phyloP scores from a whole-genome alignment of 345 rosid genomes.

The Populus nigra region DNA sequence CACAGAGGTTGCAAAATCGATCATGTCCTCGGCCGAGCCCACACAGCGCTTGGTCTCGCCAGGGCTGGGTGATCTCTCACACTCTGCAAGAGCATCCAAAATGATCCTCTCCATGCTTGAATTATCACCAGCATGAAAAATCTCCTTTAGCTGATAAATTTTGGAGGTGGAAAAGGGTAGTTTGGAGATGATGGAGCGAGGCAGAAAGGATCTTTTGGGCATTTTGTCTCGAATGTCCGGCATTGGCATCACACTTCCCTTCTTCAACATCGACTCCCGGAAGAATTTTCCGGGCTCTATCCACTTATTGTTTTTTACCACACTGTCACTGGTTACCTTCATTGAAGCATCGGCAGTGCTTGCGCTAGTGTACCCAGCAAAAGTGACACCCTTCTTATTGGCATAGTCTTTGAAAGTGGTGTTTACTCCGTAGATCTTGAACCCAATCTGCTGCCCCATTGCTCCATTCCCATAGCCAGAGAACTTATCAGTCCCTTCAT shows the following conservation, averaged over 20 bases:
- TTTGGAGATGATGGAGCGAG: conserved; percentile 58
- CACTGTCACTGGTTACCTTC: conserved; percentile 31
- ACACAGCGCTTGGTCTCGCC: conserved; percentile 89
- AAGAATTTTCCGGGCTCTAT: conserved; percentile 84
- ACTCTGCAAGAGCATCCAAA: conserved; percentile 49
- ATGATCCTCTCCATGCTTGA: conserved; percentile 61
- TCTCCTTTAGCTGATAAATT: conserved; percentile 26
- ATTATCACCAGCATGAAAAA: conserved; percentile 58
- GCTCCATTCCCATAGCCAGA: conserved; percentile 26
- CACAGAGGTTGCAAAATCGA: conserved; percentile 72
- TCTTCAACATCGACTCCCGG: conserved; percentile 58
- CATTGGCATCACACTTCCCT: conserved; percentile 69
- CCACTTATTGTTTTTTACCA: conserved; percentile 56
- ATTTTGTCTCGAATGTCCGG: conserved; percentile 84
- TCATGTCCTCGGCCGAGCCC: conserved; percentile 81
- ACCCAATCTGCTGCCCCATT: conserved; percentile 14
- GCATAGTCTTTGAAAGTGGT: conserved; percentile 32
- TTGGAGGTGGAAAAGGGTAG: conserved; percentile 56
- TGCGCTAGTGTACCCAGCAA: conserved; percentile 6
- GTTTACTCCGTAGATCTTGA: conserved; percentile 27
- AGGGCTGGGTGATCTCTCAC: conserved; percentile 61
- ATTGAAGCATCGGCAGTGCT: background rate
- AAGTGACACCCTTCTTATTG: conserved; percentile 21
- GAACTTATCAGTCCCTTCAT: conserved; percentile 31
- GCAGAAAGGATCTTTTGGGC: conserved; percentile 89